phyloP scores from a whole-genome alignment of 371 early-diverging fungal species.

The Mortierella sp. region DNA sequence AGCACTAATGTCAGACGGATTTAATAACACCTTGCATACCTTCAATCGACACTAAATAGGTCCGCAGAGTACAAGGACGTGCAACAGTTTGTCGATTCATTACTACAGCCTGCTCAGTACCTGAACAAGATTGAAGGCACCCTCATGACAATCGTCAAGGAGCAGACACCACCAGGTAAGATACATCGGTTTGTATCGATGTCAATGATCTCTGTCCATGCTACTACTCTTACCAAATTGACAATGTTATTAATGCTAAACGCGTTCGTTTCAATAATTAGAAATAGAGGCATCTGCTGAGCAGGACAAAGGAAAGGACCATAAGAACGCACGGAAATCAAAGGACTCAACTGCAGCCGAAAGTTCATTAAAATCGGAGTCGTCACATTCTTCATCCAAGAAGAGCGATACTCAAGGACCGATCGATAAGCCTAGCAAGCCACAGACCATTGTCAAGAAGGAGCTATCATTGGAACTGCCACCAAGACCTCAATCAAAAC shows the following conservation, averaged over 20 bases:
- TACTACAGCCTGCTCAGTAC: constrained; percentile 51
- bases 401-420: constrained; percentile 15
- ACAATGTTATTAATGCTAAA: neutral
- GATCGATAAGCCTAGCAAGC: constrained; percentile 12
- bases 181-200: neutral
- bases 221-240: no score
- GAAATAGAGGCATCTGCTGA: constrained; percentile 17
- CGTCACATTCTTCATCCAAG: neutral
- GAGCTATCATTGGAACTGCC: constrained; percentile 24
- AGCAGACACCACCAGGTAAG: constrained; percentile 38
- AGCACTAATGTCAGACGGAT: neutral
- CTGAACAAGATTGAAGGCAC: constrained; percentile 54
- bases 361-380: constrained; percentile 7
- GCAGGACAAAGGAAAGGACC: constrained; percentile 19
- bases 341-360: constrained; percentile 8
- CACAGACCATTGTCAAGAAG: constrained; percentile 7
- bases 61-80: constrained; percentile 53
- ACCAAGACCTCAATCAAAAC: constrained; percentile 31
- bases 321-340: constrained; percentile 15
- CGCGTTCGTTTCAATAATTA: neutral
- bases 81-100: constrained; percentile 52
- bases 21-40: neutral
- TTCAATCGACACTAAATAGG: constrained; percentile 17
- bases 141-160: constrained; percentile 49
- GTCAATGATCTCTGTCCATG: neutral